Base-by-base conservation (phyloP, 495 filamentous ascomycete species). In the Penicillium subrubescens region DNA sequence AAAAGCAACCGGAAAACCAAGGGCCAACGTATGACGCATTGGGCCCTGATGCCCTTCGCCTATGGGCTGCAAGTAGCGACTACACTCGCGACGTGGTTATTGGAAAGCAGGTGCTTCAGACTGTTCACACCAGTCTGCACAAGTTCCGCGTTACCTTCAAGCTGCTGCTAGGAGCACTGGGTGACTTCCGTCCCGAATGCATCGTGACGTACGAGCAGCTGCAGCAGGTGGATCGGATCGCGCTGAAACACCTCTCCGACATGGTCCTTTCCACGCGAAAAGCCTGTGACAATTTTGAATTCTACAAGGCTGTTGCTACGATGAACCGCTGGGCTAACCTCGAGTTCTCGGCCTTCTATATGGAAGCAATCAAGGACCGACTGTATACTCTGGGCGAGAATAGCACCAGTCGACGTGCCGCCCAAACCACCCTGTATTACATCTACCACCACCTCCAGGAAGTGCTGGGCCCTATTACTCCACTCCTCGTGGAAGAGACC, bases 11-110 rank as follows among this genome's bases (percentile, higher is more conserved):
- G 11, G 73, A 84, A 73, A 77, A 78, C 73, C 67, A 78, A 62
- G 69, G 60, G 6, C 78, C 86, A 0, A 70, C 75, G 4, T 87
- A 84, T 62, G 87, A 89, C 66, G 80, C 82, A 7, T 78, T 90
- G 67, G 92, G 92, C 8, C 84, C 92, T 3, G 93, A 97, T 79
- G 93, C 90, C 23, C 83, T 98, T n/a, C 87, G 95, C 21, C 75
- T 98, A 44, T 99, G 95, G 95, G 93, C 85, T 43, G 94, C 94
- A 4, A 91, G 87, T 70, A 91, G 90, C 69, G 94, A 98, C 73
- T 98, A 96, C 75, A 96, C 93, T 2, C 85, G 82, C 8, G 95
- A 99, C 73, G 86, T 98, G 23, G 81, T 88, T 23, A 87, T 98
- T 66, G 89, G 92, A 37, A 84, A 87, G 64, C 81, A 88, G 2